A percentile compares a stretch with the other conserved stretches of the same genome.
Conservation (phyloP, 148 eudicot species). For the Dianthus caryophyllus region DNA sequence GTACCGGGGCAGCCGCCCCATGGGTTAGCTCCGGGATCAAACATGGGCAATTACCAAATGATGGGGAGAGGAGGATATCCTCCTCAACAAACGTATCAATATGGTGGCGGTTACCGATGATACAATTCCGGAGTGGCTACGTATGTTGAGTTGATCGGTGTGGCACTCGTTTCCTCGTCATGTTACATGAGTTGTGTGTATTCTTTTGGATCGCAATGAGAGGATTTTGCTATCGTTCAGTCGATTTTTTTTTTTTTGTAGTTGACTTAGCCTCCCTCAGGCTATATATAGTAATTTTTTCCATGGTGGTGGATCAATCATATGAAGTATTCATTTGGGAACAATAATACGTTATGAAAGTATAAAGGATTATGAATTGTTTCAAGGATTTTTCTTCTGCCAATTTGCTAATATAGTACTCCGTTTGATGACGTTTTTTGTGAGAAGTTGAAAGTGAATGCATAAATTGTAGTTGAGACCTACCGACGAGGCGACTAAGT, state of each 20-base stretch:
- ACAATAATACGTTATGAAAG: too few relatives aligned
- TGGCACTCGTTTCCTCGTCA: neutral
- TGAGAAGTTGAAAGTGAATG: too few relatives aligned
- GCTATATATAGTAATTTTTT: neutral
- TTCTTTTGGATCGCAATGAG: neutral
- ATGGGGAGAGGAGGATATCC: constrained; percentile 75
- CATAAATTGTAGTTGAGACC: too few relatives aligned
- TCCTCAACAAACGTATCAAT: constrained; percentile 53
- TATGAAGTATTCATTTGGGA: too few relatives aligned
- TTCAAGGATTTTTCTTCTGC: too few relatives aligned
- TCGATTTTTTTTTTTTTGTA: neutral
- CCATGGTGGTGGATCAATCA: neutral
- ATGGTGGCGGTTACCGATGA: constrained; percentile 74
- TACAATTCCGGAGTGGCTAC: neutral
- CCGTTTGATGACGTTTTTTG: too few relatives aligned
- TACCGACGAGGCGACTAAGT: too few relatives aligned
- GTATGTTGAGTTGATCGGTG: constrained; percentile 8
- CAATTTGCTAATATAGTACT: too few relatives aligned
- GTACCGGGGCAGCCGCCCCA: constrained; percentile 52
- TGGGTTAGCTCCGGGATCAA: constrained; percentile 49
- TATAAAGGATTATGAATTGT: too few relatives aligned
- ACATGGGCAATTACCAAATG: constrained; percentile 58
- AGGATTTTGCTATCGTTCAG: neutral
- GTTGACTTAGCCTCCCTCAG: constrained; percentile 1
- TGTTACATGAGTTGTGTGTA: neutral